Percentiles rank a stretch among this genome's conserved stretches.
Evolutionary conservation across 345 rosid species (phyloP).

Genomic region (Salix viminalis): DNA sequence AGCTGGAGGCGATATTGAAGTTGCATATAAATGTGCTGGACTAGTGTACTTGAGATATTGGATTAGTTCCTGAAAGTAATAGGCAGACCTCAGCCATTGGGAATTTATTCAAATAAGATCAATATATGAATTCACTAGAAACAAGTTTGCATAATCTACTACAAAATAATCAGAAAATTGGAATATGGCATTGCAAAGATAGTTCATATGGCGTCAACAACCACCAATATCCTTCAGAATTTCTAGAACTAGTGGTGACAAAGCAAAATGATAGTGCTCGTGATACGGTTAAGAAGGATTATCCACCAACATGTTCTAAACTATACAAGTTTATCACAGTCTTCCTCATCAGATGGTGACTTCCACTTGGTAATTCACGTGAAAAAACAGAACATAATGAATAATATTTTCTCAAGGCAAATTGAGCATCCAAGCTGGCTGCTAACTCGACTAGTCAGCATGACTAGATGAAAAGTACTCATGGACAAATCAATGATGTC

Average conservation of each 20-base stretch:
- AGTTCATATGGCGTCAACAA: not conserved
- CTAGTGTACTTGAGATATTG: constrained; percentile 67
- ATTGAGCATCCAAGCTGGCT: not conserved
- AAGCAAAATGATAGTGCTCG: not conserved
- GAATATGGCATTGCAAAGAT: not conserved
- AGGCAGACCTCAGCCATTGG: not conserved
- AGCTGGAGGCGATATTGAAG: constrained; percentile 90
- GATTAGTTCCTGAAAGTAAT: constrained; percentile 59
- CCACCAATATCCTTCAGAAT: not conserved
- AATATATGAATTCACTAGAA: not conserved
- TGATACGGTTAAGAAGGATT: not conserved
- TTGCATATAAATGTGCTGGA: constrained; percentile 93
- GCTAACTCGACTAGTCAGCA: not conserved
- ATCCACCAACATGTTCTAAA: not conserved
- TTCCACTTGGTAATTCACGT: not conserved
- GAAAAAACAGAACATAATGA: not conserved
- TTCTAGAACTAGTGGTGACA: not conserved
- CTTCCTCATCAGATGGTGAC: not conserved
- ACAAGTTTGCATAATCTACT: not conserved
- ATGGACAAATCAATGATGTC: not conserved
- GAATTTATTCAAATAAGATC: no score
- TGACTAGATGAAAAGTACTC: not conserved
- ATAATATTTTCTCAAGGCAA: not conserved
- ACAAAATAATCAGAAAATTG: not conserved
- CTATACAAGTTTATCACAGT: not conserved